A percentile compares a stretch with the other conserved stretches of the same genome.
Conservation (phyloP, 2,329 filamentous ascomycete species). For the Monilinia aucupariae region DNA sequence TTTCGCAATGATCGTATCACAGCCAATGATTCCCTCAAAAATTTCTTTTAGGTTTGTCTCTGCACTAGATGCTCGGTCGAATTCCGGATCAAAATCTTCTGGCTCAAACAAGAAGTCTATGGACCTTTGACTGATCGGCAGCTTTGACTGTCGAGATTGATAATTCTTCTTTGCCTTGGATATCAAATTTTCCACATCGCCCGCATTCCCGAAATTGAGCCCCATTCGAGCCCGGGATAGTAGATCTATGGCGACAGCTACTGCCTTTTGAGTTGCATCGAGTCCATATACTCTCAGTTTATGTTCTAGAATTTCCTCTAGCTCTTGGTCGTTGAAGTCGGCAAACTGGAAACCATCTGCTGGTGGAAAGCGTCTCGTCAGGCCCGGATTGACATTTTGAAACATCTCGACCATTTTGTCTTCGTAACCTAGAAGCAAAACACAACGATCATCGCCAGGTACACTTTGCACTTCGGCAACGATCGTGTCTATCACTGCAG, state of each 20-base stretch:
- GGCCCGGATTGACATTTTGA: constrained; percentile 65
- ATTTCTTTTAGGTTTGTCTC: constrained; percentile 41
- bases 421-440: constrained; percentile 65
- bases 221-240: constrained; percentile 56
- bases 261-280: constrained; percentile 46
- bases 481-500: constrained; percentile 66
- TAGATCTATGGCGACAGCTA: constrained; percentile 52
- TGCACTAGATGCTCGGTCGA: constrained; percentile 40
- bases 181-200: constrained; percentile 66
- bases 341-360: constrained; percentile 61
- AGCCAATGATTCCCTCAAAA: constrained; percentile 48
- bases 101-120: constrained; percentile 30
- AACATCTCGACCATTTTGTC: constrained; percentile 68
- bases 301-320: constrained; percentile 53
- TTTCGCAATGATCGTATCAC: constrained; percentile 44
- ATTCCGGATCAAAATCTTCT: constrained; percentile 50
- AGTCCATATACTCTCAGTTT: constrained; percentile 57
- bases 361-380: constrained; percentile 60
- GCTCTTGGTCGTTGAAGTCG: constrained; percentile 56
- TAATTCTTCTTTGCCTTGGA: constrained; percentile 45
- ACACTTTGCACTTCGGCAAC: constrained; percentile 65
- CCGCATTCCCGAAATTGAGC: constrained; percentile 65
- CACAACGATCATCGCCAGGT: constrained; percentile 66
- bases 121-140: constrained; percentile 17
- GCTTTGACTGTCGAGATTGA: constrained; percentile 25